phyloP scores from a whole-genome alignment of 140 eudicot genomes.

The Flaveria floridana region DNA sequence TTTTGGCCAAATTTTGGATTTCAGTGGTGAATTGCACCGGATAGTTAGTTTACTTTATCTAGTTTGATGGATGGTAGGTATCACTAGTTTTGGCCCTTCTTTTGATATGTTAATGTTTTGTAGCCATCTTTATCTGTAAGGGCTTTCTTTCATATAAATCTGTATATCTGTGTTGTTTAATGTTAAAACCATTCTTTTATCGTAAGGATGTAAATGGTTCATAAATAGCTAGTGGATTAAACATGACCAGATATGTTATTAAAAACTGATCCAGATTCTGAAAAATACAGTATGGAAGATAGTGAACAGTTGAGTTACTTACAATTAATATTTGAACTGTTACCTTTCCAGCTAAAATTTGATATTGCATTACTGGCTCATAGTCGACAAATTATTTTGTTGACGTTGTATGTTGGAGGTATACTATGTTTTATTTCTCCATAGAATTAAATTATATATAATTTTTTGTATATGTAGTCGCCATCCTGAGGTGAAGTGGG shows the following conservation, averaged over 20 bases:
- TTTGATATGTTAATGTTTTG: not conserved
- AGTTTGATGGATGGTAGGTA: not conserved
- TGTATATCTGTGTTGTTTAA: not conserved
- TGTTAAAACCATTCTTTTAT: not conserved
- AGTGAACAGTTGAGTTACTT: not conserved
- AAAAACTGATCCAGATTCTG: not conserved
- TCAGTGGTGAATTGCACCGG: not conserved
- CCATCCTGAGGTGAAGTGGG: conserved; percentile 96
- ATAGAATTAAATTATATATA: not conserved
- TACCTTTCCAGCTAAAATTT: not conserved
- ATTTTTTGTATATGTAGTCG: conserved; percentile 44
- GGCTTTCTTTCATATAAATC: not conserved
- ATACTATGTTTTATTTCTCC: not conserved
- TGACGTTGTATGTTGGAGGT: not conserved
- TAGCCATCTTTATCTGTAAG: not conserved
- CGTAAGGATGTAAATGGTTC: not conserved
- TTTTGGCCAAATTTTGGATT: not conserved
- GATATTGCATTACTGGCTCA: not conserved
- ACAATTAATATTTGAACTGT: not conserved
- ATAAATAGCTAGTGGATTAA: not conserved
- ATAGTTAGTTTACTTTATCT: not conserved
- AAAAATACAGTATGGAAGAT: not conserved
- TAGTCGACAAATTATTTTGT: not conserved
- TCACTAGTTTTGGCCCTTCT: not conserved
- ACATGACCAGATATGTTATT: not conserved